Percentiles rank a stretch among this genome's conserved stretches.
Evolutionary conservation across 352 stramenopile genomes (phyloP).

Genomic region (Poterioochromonas sp.): DNA sequence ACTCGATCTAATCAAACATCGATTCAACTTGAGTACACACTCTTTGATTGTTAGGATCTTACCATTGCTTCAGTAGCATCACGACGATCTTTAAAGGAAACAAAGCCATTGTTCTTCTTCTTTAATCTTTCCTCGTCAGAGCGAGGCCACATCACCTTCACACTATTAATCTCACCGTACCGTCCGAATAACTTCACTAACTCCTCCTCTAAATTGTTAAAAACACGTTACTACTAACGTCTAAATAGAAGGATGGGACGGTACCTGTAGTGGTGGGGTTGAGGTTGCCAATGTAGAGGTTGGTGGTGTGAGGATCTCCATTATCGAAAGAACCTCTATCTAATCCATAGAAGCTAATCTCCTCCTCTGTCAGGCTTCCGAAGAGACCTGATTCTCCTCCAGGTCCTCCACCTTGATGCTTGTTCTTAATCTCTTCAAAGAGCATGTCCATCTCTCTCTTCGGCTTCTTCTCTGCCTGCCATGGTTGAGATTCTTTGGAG

Average conservation of each 20-base stretch:
- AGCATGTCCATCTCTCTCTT: conserved; percentile 70
- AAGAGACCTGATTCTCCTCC: too few relatives aligned
- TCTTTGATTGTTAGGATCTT: neutral
- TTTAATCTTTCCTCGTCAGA: conserved; percentile 78
- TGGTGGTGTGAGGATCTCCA: conserved; percentile 57
- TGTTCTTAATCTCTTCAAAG: conserved; percentile 69
- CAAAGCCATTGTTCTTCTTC: conserved; percentile 82
- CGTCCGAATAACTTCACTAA: conserved; percentile 68
- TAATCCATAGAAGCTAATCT: neutral
- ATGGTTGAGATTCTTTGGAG: neutral
- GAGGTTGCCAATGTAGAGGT: conserved; percentile 75
- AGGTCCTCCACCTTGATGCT: neutral
- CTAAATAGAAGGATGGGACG: too few relatives aligned
- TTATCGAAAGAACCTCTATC: conserved; percentile 63
- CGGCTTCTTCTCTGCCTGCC: conserved; percentile 29
- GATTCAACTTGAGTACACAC: neutral
- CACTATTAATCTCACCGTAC: conserved; percentile 79
- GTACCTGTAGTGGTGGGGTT: conserved; percentile 65
- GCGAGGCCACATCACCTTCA: conserved; percentile 98
- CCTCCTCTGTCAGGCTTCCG: too few relatives aligned
- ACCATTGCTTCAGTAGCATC: conserved; percentile 64
- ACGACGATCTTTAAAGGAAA: conserved; percentile 73
- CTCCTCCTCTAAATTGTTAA: conserved; percentile 55
- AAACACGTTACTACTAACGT: neutral
- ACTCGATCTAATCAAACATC: conserved; percentile 30